These are phyloP conservation scores for Scytalidium sp. DNA, from an alignment of 2,329 filamentous ascomycete genomes.

Conservation along the genomic window DNA sequence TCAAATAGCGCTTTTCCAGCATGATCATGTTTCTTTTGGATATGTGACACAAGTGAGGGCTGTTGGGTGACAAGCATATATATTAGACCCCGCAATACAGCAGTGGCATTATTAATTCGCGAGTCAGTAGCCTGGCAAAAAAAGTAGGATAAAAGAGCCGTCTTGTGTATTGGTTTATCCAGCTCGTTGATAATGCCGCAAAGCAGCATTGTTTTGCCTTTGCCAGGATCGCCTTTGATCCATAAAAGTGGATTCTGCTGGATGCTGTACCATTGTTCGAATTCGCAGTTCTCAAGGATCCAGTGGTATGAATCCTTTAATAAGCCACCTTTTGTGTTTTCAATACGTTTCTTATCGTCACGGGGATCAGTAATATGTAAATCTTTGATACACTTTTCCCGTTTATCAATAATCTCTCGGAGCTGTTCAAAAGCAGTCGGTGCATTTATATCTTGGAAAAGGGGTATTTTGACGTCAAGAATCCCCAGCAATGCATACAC, in stretches of 20 bases:
- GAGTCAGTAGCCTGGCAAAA: constrained; percentile 40
- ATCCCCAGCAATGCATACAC: constrained; percentile 41
- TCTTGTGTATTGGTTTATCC: constrained; percentile 15
- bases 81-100: constrained; percentile 40
- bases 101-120: constrained; percentile 33
- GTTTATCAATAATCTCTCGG: constrained; percentile 28
- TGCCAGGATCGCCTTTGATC: constrained; percentile 32
- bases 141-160: constrained; percentile 28
- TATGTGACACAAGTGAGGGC: constrained; percentile 27
- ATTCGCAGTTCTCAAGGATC: constrained; percentile 28
- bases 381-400: constrained; percentile 4
- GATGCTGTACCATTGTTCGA: constrained; percentile 22
- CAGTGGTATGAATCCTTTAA: constrained; percentile 30
- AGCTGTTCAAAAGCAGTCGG: constrained; percentile 29
- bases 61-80: constrained; percentile 33
- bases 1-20: constrained; percentile 31
- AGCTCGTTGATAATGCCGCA: constrained; percentile 25
- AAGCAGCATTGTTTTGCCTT: constrained; percentile 33
- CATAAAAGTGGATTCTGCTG: constrained; percentile 24
- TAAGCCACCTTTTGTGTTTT: constrained; percentile 18
- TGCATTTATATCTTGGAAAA: constrained; percentile 35
- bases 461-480: constrained; percentile 39
- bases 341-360: constrained; percentile 9
- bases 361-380: constrained; percentile 9
- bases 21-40: constrained; percentile 30